Evolutionary conservation across 1,284 basidiomycete species (phyloP).

Genomic region (Crucibulum cyathiforme): DNA sequence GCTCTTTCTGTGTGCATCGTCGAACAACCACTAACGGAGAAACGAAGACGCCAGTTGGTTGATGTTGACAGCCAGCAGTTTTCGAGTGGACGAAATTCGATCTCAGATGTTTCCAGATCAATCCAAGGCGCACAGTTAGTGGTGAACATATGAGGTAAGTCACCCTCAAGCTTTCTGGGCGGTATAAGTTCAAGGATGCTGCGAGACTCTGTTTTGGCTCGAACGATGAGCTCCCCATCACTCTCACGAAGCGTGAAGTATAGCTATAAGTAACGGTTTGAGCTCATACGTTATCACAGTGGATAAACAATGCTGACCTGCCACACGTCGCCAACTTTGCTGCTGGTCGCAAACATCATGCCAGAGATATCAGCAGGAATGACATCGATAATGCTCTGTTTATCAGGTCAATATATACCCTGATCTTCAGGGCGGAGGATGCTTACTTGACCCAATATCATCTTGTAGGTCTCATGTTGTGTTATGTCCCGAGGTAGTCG

Average conservation of each 20-base stretch:
- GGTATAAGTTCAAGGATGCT: slow-evolving; percentile 44
- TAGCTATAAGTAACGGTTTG: neutral
- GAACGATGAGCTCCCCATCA: slow-evolving; percentile 32
- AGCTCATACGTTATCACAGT: neutral
- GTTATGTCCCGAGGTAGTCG: slow-evolving; percentile 42
- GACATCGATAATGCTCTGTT: slow-evolving; percentile 42
- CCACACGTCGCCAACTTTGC: neutral
- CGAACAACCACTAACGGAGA: slow-evolving; percentile 17
- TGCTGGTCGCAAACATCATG: slow-evolving; percentile 41
- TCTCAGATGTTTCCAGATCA: slow-evolving; percentile 24
- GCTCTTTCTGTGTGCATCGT: neutral
- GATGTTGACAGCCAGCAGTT: slow-evolving; percentile 17
- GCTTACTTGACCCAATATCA: slow-evolving; percentile 33
- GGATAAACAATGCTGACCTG: neutral
- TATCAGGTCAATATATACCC: neutral
- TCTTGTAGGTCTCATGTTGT: slow-evolving; percentile 35
- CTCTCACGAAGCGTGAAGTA: slow-evolving; percentile 30
- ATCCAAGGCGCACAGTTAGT: slow-evolving; percentile 47
- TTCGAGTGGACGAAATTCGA: slow-evolving; percentile 47
- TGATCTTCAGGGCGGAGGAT: neutral
- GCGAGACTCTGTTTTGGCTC: slow-evolving; percentile 17
- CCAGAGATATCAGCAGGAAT: slow-evolving; percentile 38
- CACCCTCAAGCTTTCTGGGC: slow-evolving; percentile 30
- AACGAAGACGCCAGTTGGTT: slow-evolving; percentile 6
- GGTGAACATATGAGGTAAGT: slow-evolving; percentile 45